These are phyloP conservation scores for Arachis hypogaea DNA, from an alignment of 306 rosid genomes.

Conservation along the genomic window DNA sequence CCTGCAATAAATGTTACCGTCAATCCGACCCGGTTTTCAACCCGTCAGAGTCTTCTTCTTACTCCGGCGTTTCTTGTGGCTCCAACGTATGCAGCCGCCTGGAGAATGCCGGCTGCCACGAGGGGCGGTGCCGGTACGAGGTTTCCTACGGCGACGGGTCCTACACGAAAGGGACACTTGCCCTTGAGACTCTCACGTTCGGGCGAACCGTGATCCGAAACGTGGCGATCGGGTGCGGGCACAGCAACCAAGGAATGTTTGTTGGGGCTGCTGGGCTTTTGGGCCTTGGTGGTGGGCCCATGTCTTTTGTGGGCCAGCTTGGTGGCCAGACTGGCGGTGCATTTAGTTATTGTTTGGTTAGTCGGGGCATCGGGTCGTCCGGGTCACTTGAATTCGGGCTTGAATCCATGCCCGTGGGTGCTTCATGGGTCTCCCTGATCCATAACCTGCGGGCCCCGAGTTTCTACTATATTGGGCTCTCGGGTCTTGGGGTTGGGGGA, in stretches of 20 bases:
- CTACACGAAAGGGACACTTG: conserved; percentile 87
- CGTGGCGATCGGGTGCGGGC: conserved; percentile 96
- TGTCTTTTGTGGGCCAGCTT: conserved; percentile 92
- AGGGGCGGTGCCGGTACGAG: conserved; percentile 80
- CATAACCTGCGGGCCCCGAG: conserved; percentile 68
- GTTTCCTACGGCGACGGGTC: conserved; percentile 94
- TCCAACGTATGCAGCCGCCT: conserved; percentile 78
- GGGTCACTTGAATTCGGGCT: conserved; percentile 82
- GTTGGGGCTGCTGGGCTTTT: conserved; percentile 91
- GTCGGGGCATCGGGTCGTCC: conserved; percentile 61
- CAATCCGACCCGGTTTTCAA: conserved; percentile 94
- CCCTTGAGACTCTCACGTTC: conserved; percentile 78
- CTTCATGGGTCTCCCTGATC: conserved; percentile 78
- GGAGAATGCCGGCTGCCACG: conserved; percentile 71
- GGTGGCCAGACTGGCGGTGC: conserved; percentile 87
- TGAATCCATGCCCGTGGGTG: conserved; percentile 85
- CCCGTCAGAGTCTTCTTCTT: conserved; percentile 76
- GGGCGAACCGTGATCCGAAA: conserved; percentile 67
- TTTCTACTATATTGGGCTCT: conserved; percentile 75
- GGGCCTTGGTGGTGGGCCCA: conserved; percentile 90
- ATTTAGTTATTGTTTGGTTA: conserved; percentile 78
- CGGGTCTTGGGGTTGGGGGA: conserved; percentile 91
- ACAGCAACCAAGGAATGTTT: conserved; percentile 88
- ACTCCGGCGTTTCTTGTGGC: conserved; percentile 66
- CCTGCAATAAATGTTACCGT: conserved; percentile 77